phyloP scores from a whole-genome alignment of 495 filamentous ascomycete genomes.

The Lineolata rhizophorae region DNA sequence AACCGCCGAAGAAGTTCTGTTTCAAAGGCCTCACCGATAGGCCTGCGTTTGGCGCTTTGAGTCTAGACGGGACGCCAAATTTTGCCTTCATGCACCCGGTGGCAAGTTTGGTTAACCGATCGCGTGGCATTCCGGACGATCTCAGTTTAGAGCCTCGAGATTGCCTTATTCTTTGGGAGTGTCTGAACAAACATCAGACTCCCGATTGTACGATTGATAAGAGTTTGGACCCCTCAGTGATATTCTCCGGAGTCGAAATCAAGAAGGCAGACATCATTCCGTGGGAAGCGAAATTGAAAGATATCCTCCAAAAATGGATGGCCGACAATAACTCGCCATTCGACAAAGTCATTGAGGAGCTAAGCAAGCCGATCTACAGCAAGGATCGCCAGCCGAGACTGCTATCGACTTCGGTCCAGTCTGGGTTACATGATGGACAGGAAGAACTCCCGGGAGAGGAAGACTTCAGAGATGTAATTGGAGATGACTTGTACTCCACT shows the following conservation, averaged over 20 bases:
- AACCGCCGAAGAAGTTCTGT: conserved; percentile 24
- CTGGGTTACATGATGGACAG: too few species aligned
- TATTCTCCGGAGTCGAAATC: conserved; percentile 21
- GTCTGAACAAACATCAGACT: conserved; percentile 32
- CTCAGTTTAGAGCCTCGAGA: conserved; percentile 48
- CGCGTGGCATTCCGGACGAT: conserved; percentile 37
- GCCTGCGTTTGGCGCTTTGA: conserved; percentile 19
- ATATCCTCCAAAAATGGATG: conserved; percentile 37
- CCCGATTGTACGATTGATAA: conserved; percentile 15
- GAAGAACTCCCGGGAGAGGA: too few species aligned
- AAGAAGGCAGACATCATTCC: conserved; percentile 37
- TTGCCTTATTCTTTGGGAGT: conserved; percentile 38
- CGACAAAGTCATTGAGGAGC: conserved; percentile 24
- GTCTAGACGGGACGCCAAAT: conserved; percentile 26
- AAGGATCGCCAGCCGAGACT: neutral
- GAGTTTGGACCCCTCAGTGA: conserved; percentile 24
- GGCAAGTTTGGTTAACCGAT: conserved; percentile 33
- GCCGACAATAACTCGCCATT: conserved; percentile 35
- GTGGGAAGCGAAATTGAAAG: conserved; percentile 45
- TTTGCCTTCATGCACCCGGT: conserved; percentile 50
- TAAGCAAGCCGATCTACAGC: conserved; percentile 16
- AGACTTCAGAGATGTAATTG: conserved; percentile 6
- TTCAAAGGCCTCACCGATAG: conserved; percentile 34
- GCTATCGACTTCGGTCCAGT: conserved; percentile 1
- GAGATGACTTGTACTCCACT: conserved; percentile 19